Percentiles rank a stretch among this genome's conserved stretches.
phyloP scores from a whole-genome alignment of 345 rosid genomes.

The Lenwebbia sp. region DNA sequence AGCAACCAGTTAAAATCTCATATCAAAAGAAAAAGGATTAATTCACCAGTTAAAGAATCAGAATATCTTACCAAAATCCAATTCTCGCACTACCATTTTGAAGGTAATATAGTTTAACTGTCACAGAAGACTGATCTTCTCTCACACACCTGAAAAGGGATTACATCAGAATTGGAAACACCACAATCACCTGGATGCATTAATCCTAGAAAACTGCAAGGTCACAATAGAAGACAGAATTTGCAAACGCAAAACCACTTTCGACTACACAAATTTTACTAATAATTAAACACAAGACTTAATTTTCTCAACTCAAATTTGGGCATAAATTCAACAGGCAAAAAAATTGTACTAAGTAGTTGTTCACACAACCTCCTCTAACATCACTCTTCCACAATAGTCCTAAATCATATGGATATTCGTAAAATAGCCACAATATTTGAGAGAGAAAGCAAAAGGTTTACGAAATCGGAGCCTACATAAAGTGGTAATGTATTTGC shows the following conservation, averaged over 20 bases:
- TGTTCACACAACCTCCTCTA: background rate
- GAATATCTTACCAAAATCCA: slow-evolving; percentile 77
- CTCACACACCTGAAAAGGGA: slow-evolving; percentile 66
- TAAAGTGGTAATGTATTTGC: background rate
- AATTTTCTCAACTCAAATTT: background rate
- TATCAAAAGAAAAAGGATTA: background rate
- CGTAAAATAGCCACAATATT: background rate
- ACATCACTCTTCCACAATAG: background rate
- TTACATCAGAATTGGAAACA: background rate
- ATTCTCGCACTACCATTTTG: slow-evolving; percentile 91
- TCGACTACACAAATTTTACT: background rate
- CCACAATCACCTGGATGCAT: background rate
- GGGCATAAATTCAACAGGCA: background rate
- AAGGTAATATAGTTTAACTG: slow-evolving; percentile 75
- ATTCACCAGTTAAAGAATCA: background rate
- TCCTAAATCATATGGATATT: background rate
- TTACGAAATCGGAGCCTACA: background rate
- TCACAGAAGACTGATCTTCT: slow-evolving; percentile 71
- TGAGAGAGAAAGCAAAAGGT: background rate
- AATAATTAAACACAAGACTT: background rate
- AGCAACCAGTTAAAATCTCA: background rate
- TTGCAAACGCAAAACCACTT: background rate
- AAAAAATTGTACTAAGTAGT: background rate
- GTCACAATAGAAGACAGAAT: background rate
- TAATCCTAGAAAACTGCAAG: background rate